A percentile compares a stretch with the other conserved stretches of the same genome.
Conservation (phyloP, 163 green algal species). For the Scenedesmus sp. region DNA sequence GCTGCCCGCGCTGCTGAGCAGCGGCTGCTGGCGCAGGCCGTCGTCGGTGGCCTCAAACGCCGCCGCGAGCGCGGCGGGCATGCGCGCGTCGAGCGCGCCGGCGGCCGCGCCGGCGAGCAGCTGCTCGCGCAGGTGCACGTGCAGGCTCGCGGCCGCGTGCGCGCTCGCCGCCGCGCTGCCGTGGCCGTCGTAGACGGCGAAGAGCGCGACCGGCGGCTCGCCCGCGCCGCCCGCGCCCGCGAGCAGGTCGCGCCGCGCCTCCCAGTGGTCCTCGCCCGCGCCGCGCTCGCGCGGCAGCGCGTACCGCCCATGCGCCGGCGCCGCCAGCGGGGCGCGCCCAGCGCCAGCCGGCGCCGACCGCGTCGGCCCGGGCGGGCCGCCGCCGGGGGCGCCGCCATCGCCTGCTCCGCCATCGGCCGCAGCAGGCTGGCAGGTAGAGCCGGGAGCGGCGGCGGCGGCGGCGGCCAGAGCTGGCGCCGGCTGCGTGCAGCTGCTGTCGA, state of each 20-base stretch:
- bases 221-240: no score
- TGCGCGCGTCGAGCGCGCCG: neutral
- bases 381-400: no score
- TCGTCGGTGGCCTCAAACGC: slow-evolving; percentile 42
- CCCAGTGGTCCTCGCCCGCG: slow-evolving; percentile 13
- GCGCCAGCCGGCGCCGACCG: no score
- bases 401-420: no score
- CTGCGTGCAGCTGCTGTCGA: no score
- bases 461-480: no score
- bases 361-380: no score
- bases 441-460: no score
- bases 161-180: slow-evolving; percentile 75
- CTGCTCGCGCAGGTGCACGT: slow-evolving; percentile 62
- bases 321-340: no score
- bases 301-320: slow-evolving; percentile 14
- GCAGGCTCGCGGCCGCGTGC: slow-evolving; percentile 71
- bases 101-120: neutral
- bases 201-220: no score
- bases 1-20: slow-evolving; percentile 3
- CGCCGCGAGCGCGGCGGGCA: slow-evolving; percentile 34
- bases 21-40: neutral
- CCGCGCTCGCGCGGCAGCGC: neutral
- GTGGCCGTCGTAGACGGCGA: slow-evolving; percentile 90
- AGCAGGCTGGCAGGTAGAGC: no score
- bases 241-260: neutral